Evolutionary conservation across 495 filamentous ascomycete genomes (phyloP), one percentile per base, ranked within the genome.

Genomic region (Penicillium alfredii): DNA sequence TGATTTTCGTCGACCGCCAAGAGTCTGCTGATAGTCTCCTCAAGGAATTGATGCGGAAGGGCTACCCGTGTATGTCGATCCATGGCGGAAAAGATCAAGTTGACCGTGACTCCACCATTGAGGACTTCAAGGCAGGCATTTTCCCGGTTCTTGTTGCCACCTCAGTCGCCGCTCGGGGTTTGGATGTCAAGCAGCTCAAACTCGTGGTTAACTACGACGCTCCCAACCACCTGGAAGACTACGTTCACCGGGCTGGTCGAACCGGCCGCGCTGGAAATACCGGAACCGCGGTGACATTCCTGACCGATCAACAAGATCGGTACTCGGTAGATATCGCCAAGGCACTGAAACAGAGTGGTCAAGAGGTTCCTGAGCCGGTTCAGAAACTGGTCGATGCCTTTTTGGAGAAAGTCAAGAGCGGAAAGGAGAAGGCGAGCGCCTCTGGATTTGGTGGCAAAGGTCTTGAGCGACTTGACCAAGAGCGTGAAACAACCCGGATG

Each of bases 201-300:
- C 69, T 97, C 11, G 93, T 99, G 13, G 80, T 99, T 53, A 99
- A 99, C 49, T 99, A 88, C 54, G 93, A 99, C 58, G 83, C 84
- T 3, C 93, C 93, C 3, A 95, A 94, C 55, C 93, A 99, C 63
- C 67, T 94, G 20, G 93, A 99, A 63, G 93, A 99, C 55, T 99
- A 99, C 52, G 90, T 99, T 7, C 93, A 99, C 57, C 84, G 93
- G 47, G 86, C 84, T 35, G 93, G 93, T 33, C 80, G 93, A 40
- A 99, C 93, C 6, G 93, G 93, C 4, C 80, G 93, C 60, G 93
- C 93, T 17, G 93, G 93, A 17, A 93, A 94, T 52, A 93, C 76
- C 4, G 93, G 93, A 41, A 95, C 87, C 13, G 93, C 92, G 0
- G 85, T 97, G 27, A 97, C 92, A 0, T 94, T 99, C 59, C 67